Evolutionary conservation across 352 stramenopile genomes (phyloP).

Genomic region (Pythium brachiatum): DNA sequence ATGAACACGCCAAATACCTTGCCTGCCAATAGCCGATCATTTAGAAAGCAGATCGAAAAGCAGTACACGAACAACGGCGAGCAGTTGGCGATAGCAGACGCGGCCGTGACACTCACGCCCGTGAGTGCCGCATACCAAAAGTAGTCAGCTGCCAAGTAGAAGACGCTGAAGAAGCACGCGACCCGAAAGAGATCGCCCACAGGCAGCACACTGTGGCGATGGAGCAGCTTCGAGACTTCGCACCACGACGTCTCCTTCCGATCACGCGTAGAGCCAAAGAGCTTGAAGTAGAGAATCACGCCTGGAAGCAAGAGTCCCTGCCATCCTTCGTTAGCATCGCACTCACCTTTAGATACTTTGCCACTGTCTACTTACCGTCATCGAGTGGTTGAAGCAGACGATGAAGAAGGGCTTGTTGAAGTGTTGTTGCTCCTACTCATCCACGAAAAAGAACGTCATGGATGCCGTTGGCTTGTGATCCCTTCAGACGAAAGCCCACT

Average conservation of each 20-base stretch:
- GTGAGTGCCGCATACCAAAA: constrained; percentile 51
- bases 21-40: constrained; percentile 29
- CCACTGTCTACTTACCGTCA: constrained; percentile 19
- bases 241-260: constrained; percentile 14
- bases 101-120: constrained; percentile 37
- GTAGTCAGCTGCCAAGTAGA: constrained; percentile 52
- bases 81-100: constrained; percentile 49
- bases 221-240: constrained; percentile 25
- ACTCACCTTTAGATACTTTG: too few relatives aligned
- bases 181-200: constrained; percentile 27
- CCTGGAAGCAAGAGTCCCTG: constrained; percentile 42
- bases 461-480: neutral
- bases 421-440: constrained; percentile 22
- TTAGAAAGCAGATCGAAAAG: constrained; percentile 56
- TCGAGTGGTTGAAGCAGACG: constrained; percentile 53
- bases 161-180: constrained; percentile 34
- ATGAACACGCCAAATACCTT: constrained; percentile 40
- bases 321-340: neutral
- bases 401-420: constrained; percentile 66
- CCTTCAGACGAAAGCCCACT: neutral
- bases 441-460: neutral
- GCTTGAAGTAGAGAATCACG: constrained; percentile 33
- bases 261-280: constrained; percentile 14
- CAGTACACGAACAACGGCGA: constrained; percentile 60
- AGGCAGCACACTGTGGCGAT: constrained; percentile 33